Base-by-base conservation (phyloP, 169 alveolate genomes). In the Babesia bigemina region DNA sequence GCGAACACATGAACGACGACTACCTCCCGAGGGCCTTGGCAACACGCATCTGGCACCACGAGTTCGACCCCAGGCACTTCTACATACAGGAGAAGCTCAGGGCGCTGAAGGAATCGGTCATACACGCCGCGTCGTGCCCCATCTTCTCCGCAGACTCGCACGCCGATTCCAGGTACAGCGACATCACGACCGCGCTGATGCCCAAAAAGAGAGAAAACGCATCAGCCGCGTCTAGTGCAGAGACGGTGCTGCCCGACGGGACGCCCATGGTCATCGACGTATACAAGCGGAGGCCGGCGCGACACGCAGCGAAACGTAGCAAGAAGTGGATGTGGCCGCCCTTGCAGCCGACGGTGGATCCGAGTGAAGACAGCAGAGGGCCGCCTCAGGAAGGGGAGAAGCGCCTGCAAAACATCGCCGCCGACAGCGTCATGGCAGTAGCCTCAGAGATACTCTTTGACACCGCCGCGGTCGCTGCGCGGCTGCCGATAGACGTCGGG, bases 21-120 rank as follows among this genome's bases (percentile, higher is more conserved):
- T 59, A 29, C 49, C 21, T 36, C 74, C 48, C 66, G 26, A 26
- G 12, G 26, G 12, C 69, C 24, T 26, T 75, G 16, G 72, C 72
- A n/a, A 55, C 47, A 0, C 24, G 78, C 29, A 33, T 49, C 17
- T 63, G 44, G 62, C 11, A 22, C 2, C 13, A 48, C 24, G 28
- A 14, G 44, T 47, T 63, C 33, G 8, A 57, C 29, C 22, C 44
- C 48, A 29, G 16, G 36, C 55, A 59, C 52, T 75, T 33, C 49
- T 48, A 45, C 56, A 14, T 75, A 10, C 85, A 75, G 26, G 75
- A 75, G 14, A 52, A 52, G 39, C 45, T 75, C 4, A 75, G 36
- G 71, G 63, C 60, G 13, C 47, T 75, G 63, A 75, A 75, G 72
- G 85, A 75, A 36, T 28, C 75, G 28, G 66, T 75, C 21, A 21